Percentiles rank a stretch among this genome's conserved stretches.
These are phyloP conservation scores for Camelina sativa DNA, from an alignment of 345 rosid species.

Conservation along the genomic window DNA sequence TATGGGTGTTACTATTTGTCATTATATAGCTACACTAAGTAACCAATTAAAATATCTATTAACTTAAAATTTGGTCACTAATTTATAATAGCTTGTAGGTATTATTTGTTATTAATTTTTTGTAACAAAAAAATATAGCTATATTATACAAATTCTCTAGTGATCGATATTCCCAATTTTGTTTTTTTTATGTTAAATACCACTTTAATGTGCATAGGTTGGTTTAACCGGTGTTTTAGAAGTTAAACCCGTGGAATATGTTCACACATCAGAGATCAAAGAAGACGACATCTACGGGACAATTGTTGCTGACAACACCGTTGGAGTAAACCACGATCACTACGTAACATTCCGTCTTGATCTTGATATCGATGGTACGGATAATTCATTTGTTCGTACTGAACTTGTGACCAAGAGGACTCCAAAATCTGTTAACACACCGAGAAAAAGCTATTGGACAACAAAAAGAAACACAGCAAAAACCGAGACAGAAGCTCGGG, in stretches of 20 bases:
- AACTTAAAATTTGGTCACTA: too few species aligned
- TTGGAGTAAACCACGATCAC: background rate
- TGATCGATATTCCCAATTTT: too few species aligned
- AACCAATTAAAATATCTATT: too few species aligned
- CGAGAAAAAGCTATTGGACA: background rate
- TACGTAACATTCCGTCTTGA: background rate
- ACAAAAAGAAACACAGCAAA: background rate
- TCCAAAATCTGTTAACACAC: background rate
- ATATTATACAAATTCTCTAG: too few species aligned
- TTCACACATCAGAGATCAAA: slow-evolving; percentile 44
- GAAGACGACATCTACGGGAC: slow-evolving; percentile 26
- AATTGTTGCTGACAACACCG: background rate
- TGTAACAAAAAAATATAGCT: too few species aligned
- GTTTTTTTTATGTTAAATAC: too few species aligned
- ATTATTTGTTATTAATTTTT: too few species aligned
- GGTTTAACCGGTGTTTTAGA: slow-evolving; percentile 56
- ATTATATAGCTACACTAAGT: too few species aligned
- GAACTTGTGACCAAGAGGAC: background rate
- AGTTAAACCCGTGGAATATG: slow-evolving; percentile 46
- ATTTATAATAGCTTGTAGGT: too few species aligned
- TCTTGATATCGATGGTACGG: background rate
- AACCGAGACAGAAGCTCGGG: background rate
- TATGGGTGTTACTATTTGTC: too few species aligned
- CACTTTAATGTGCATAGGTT: slow-evolving; percentile 30
- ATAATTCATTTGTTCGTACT: background rate